Percentiles rank a stretch among this genome's conserved stretches.
Evolutionary conservation across 2,329 filamentous ascomycete species (phyloP).

Genomic region (Alternaria arborescens): DNA sequence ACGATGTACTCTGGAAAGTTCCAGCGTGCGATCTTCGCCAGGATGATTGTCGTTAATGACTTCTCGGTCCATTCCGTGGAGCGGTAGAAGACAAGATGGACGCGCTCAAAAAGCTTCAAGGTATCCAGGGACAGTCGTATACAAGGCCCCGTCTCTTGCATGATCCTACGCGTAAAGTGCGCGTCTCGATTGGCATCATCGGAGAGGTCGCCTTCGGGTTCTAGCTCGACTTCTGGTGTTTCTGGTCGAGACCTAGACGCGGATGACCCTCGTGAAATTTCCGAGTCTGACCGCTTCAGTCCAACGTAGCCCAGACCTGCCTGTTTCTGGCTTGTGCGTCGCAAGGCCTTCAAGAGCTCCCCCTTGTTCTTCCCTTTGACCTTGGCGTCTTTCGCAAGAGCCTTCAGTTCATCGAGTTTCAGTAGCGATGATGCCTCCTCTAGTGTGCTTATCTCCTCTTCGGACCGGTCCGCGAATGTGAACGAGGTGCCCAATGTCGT

Average conservation of each 20-base stretch:
- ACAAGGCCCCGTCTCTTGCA: conserved; percentile 80
- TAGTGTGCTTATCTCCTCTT: conserved; percentile 75
- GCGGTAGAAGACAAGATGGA: conserved; percentile 94
- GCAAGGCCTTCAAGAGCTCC: conserved; percentile 77
- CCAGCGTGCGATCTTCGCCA: conserved; percentile 85
- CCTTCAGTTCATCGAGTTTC: conserved; percentile 86
- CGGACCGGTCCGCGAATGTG: conserved; percentile 81
- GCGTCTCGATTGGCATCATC: conserved; percentile 70
- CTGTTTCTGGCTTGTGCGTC: conserved; percentile 77
- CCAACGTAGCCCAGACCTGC: conserved; percentile 75
- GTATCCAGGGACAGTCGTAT: conserved; percentile 78
- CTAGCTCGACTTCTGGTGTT: conserved; percentile 50
- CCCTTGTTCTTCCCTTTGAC: conserved; percentile 87
- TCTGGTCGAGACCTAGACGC: conserved; percentile 42
- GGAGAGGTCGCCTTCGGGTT: conserved; percentile 41
- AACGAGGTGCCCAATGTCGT: conserved; percentile 66
- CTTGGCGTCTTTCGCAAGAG: conserved; percentile 84
- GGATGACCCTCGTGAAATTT: conserved; percentile 62
- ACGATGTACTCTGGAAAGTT: conserved; percentile 93
- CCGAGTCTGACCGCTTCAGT: conserved; percentile 70
- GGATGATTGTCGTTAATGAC: conserved; percentile 90
- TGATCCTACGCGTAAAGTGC: conserved; percentile 80
- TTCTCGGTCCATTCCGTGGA: conserved; percentile 98
- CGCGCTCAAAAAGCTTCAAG: conserved; percentile 87
- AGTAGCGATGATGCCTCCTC: conserved; percentile 85